Percentiles rank a stretch among this genome's conserved stretches.
Conservation (phyloP, 2,329 filamentous ascomycete genomes). For the Tolypocladium cylindrosporum region DNA sequence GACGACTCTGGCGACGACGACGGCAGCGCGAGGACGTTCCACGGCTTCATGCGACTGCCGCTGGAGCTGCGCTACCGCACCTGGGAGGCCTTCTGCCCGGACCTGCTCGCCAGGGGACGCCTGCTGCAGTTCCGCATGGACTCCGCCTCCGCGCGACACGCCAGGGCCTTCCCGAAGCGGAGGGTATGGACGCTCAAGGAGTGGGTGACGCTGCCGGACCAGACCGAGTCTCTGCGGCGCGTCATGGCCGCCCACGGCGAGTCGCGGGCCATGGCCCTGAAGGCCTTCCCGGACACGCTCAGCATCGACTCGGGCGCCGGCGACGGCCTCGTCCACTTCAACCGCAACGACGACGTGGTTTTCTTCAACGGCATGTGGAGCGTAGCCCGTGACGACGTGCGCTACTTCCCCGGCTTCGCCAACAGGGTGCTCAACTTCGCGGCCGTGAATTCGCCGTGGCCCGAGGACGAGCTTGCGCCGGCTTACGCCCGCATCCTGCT, state of each 20-base stretch:
- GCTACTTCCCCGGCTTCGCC: conserved; percentile 15
- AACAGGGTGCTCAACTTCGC: conserved; percentile 19
- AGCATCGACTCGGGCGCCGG: conserved; percentile 13
- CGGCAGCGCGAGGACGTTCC: conserved; percentile 7
- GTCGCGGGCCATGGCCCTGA: conserved; percentile 22
- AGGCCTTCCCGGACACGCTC: conserved; percentile 21
- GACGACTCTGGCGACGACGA: conserved; percentile 2
- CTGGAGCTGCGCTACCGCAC: conserved; percentile 22
- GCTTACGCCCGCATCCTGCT: conserved; percentile 2
- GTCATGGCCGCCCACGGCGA: conserved; percentile 24
- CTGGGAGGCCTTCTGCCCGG: conserved; percentile 22
- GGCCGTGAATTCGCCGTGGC: conserved; percentile 5
- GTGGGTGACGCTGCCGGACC: conserved; percentile 12
- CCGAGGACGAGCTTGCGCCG: not conserved
- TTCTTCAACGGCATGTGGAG: conserved; percentile 7
- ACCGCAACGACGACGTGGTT: conserved; percentile 20
- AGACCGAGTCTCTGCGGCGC: conserved; percentile 17
- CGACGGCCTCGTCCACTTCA: conserved; percentile 17
- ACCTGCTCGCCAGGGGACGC: conserved; percentile 13
- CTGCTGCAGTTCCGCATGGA: conserved; percentile 6
- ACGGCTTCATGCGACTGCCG: conserved; percentile 16
- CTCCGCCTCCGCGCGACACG: not conserved
- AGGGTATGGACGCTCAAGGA: conserved; percentile 11
- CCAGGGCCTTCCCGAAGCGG: not conserved
- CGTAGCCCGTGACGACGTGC: not conserved